phyloP scores from a whole-genome alignment of 805 yeast species.

The Candida ficus region DNA sequence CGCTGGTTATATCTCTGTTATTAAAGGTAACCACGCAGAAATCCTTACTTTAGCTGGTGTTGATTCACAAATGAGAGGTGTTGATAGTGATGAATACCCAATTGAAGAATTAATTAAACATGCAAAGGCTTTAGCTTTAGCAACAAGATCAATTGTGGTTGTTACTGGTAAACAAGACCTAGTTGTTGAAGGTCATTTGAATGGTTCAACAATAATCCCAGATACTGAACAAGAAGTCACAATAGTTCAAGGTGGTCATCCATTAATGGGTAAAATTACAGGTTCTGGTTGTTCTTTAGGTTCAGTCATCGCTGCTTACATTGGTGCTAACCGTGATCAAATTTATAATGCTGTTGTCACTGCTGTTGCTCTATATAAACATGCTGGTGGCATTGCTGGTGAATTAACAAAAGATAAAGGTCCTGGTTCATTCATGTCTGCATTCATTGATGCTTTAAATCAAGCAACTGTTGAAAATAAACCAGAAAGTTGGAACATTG shows the following conservation, averaged over 20 bases:
- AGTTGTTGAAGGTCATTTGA: constrained; percentile 40
- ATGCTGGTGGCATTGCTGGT: constrained; percentile 17
- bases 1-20: constrained; percentile 54
- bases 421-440: constrained; percentile 14
- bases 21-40: constrained; percentile 88
- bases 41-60: constrained; percentile 53
- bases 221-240: constrained; percentile 26
- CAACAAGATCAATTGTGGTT: constrained; percentile 56
- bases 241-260: constrained; percentile 51
- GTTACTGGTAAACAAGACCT: constrained; percentile 61
- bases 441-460: constrained; percentile 11
- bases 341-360: constrained; percentile 13
- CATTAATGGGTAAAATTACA: constrained; percentile 61
- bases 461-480: constrained; percentile 1
- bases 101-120: constrained; percentile 30
- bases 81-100: constrained; percentile 41
- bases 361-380: constrained; percentile 16
- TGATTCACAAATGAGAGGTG: constrained; percentile 59
- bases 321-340: constrained; percentile 9
- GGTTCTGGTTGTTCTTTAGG: constrained; percentile 86
- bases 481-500: constrained; percentile 9
- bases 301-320: constrained; percentile 53
- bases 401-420: constrained; percentile 5
- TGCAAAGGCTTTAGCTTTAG: constrained; percentile 45
- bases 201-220: constrained; percentile 19